Conservation (phyloP, 1,139 yeast genomes). For the Diutina sp. region DNA sequence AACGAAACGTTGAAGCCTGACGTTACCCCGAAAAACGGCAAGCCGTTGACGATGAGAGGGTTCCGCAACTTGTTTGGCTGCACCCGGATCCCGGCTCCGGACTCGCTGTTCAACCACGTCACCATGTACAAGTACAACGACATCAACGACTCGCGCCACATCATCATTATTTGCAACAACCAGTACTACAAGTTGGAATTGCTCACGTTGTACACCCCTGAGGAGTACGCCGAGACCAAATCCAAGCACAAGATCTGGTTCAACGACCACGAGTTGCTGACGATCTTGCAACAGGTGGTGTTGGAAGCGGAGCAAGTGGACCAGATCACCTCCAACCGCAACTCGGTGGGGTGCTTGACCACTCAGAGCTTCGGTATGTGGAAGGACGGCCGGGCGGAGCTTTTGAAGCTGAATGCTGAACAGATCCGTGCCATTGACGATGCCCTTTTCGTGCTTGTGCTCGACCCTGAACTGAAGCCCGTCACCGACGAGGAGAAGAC, state of each 20-base stretch:
- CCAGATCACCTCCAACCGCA: conserved; percentile 29
- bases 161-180: conserved; percentile 45
- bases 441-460: conserved; percentile 54
- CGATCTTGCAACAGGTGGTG: conserved; percentile 36
- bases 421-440: conserved; percentile 40
- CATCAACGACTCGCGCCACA: conserved; percentile 28
- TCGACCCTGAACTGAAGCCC: conserved; percentile 43
- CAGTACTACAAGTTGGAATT: conserved; percentile 55
- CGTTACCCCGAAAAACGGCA: conserved; percentile 33
- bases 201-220: conserved; percentile 20
- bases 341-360: conserved; percentile 58
- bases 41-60: conserved; percentile 54
- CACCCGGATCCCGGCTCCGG: conserved; percentile 37
- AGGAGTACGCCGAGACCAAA: conserved; percentile 16
- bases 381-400: conserved; percentile 43
- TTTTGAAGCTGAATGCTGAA: conserved; percentile 30
- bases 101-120: conserved; percentile 15
- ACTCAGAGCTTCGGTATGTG: conserved; percentile 55
- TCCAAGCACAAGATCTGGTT: conserved; percentile 23
- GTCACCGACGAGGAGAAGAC: conserved; percentile 35
- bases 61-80: conserved; percentile 57
- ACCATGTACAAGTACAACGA: conserved; percentile 16
- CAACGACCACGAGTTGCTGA: conserved; percentile 42
- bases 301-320: conserved; percentile 22
- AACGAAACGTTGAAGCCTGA: conserved; percentile 44